A percentile compares a stretch with the other conserved stretches of the same genome.
These are phyloP conservation scores for Nigrospora osmanthi DNA, from an alignment of 2,329 filamentous ascomycete genomes.

Conservation along the genomic window DNA sequence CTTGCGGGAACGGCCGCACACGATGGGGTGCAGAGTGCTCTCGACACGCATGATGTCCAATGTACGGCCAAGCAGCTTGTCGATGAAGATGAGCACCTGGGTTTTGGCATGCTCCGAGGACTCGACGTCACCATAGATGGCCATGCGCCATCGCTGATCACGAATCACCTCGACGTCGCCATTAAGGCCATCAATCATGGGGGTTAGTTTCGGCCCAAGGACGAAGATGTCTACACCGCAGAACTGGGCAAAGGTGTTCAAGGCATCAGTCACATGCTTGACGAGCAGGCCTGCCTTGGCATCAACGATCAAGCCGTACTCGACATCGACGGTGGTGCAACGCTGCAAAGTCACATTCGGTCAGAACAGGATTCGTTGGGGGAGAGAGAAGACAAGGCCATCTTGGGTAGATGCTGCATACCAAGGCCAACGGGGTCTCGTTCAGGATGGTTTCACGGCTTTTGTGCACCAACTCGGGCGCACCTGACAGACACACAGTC, in stretches of 20 bases:
- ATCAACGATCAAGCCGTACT: constrained; percentile 83
- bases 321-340: constrained; percentile 88
- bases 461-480: constrained; percentile 80
- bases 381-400: constrained; percentile 9
- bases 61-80: constrained; percentile 54
- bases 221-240: constrained; percentile 97
- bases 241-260: constrained; percentile 79
- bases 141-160: constrained; percentile 84
- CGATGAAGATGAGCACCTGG: constrained; percentile 91
- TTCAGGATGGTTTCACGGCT: constrained; percentile 85
- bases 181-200: constrained; percentile 66
- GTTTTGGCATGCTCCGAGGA: constrained; percentile 97
- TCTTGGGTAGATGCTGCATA: constrained; percentile 40
- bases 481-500: constrained; percentile 85
- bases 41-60: constrained; percentile 21
- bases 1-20: constrained; percentile 89
- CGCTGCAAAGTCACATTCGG: constrained; percentile 48
- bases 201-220: constrained; percentile 79
- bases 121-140: constrained; percentile 92
- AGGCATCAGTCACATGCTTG: constrained; percentile 69
- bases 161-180: constrained; percentile 76
- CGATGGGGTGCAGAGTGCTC: constrained; percentile 70
- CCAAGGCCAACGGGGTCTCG: constrained; percentile 85
- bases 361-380: constrained; percentile 7
- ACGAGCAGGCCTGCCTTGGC: constrained; percentile 58